A percentile compares a stretch with the other conserved stretches of the same genome.
Evolutionary conservation across 768 basidiomycete species (phyloP).

Genomic region (Neoboletus magnificus): DNA sequence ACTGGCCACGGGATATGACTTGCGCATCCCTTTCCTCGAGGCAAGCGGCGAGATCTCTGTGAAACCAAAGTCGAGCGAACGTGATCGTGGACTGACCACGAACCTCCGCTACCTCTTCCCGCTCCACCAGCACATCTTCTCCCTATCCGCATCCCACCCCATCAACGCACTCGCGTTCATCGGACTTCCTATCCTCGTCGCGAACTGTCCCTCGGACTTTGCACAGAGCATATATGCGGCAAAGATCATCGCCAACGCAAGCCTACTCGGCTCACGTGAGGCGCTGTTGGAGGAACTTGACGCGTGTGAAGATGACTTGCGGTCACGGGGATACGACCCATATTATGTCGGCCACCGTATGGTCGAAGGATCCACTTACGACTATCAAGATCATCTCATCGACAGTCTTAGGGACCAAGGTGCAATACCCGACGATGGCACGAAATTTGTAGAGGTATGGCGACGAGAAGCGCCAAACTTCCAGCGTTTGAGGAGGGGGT

Average conservation of each 20-base stretch:
- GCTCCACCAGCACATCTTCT: constrained; percentile 51
- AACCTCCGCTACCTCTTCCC: constrained; percentile 57
- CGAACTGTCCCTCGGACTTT: constrained; percentile 46
- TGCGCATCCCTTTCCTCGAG: constrained; percentile 48
- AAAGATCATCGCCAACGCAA: constrained; percentile 42
- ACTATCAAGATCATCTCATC: constrained; percentile 40
- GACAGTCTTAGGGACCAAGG: constrained; percentile 15
- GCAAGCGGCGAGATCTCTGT: constrained; percentile 21
- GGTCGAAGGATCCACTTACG: constrained; percentile 30
- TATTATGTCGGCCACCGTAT: constrained; percentile 48
- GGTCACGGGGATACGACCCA: constrained; percentile 46
- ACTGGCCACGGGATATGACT: constrained; percentile 55
- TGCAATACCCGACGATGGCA: constrained; percentile 41
- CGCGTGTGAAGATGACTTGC: constrained; percentile 37
- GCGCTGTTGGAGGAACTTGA: constrained; percentile 41
- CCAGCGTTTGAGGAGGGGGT: constrained; percentile 36
- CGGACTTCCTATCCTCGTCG: constrained; percentile 46
- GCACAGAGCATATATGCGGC: constrained; percentile 50
- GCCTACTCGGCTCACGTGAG: constrained; percentile 39
- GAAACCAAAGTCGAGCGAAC: constrained; percentile 14
- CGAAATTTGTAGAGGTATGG: constrained; percentile 50
- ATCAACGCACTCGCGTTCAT: constrained; percentile 53
- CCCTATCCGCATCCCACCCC: constrained; percentile 45
- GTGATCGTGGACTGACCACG: constrained; percentile 34
- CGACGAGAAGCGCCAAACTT: constrained; percentile 36